Conservation (phyloP, 495 filamentous ascomycete genomes). For the Penicillium antarcticum region DNA sequence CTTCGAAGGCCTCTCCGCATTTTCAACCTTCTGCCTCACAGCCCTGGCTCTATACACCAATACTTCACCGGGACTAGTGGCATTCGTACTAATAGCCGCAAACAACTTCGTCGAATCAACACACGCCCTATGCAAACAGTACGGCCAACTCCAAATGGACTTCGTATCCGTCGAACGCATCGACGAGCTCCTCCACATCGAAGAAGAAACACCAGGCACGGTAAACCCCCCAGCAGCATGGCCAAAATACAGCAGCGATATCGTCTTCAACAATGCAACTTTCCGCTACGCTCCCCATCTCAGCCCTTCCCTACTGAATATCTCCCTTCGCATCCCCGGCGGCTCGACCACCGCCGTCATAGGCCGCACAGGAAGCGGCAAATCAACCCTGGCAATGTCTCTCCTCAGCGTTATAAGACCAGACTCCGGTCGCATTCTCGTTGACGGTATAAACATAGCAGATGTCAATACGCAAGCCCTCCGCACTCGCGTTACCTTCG, state of each 20-base stretch:
- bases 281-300: conserved; percentile 74
- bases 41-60: conserved; percentile 65
- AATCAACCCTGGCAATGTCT: conserved; percentile 63
- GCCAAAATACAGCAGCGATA: conserved; percentile 65
- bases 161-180: conserved; percentile 85
- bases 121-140: conserved; percentile 67
- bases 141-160: conserved; percentile 83
- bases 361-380: conserved; percentile 64
- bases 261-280: conserved; percentile 72
- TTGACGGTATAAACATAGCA: conserved; percentile 59
- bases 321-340: conserved; percentile 67
- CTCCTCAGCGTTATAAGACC: conserved; percentile 58
- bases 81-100: conserved; percentile 59
- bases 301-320: conserved; percentile 60
- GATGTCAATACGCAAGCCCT: conserved; percentile 58
- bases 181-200: conserved; percentile 70
- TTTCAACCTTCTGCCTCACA: conserved; percentile 68
- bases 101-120: conserved; percentile 59
- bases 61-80: conserved; percentile 68
- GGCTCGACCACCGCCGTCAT: conserved; percentile 66
- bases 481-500: conserved; percentile 56
- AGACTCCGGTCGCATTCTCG: conserved; percentile 50
- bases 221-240: conserved; percentile 69
- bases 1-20: conserved; percentile 66
- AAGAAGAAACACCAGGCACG: conserved; percentile 65